Conservation (phyloP, 305 asterid species). For the Plantago coronopus region DNA sequence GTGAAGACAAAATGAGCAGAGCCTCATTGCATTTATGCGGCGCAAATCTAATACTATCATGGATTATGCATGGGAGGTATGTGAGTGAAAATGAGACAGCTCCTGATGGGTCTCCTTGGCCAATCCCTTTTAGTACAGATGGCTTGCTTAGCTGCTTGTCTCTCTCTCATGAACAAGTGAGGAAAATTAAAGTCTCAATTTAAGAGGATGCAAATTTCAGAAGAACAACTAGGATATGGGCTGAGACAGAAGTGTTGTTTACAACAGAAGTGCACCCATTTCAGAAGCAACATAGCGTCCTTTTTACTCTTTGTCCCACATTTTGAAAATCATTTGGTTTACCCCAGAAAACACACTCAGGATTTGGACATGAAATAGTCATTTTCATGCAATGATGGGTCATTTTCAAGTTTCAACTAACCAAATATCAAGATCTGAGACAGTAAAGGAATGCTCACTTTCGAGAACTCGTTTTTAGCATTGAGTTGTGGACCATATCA, state of each 20-base stretch:
- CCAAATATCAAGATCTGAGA: conserved; percentile 16
- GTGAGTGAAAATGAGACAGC: conserved; percentile 10
- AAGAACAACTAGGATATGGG: conserved; percentile 3
- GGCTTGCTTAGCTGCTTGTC: conserved; percentile 11
- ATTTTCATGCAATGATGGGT: background rate
- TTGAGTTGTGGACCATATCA: background rate
- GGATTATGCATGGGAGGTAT: conserved; percentile 15
- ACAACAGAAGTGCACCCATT: conserved; percentile 6
- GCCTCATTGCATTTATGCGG: background rate
- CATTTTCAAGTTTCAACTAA: background rate
- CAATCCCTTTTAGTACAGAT: conserved; percentile 2
- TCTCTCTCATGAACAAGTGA: conserved; percentile 9
- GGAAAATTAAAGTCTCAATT: conserved; percentile 1
- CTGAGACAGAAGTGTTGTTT: background rate
- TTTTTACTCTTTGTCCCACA: background rate
- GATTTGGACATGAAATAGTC: background rate
- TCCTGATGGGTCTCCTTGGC: conserved; percentile 13
- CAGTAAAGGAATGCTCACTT: background rate
- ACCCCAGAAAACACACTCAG: background rate
- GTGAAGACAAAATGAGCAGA: conserved; percentile 13
- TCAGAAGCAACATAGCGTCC: conserved; percentile 1
- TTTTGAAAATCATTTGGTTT: background rate
- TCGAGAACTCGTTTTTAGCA: too few relatives aligned
- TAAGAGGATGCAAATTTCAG: conserved; percentile 1
- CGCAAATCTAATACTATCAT: background rate